Percentiles rank a stretch among this genome's conserved stretches.
Evolutionary conservation across 768 basidiomycete species (phyloP).

Genomic region (Bullera alba): DNA sequence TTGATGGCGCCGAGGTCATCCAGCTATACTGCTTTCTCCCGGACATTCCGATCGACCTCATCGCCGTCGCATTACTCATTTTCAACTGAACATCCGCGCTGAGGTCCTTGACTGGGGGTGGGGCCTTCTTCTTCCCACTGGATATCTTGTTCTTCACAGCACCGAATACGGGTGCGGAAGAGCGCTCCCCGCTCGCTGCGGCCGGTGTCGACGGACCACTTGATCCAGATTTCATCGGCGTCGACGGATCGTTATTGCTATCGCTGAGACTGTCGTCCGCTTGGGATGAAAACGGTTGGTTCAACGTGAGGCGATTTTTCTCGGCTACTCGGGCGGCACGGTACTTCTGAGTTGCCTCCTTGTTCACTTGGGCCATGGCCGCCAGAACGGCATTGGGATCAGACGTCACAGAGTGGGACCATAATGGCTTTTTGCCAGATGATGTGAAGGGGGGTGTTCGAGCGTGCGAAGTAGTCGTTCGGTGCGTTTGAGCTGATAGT

Average conservation of each 20-base stretch:
- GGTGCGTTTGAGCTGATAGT: constrained; percentile 28
- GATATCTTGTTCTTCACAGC: constrained; percentile 15
- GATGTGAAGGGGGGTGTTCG: constrained; percentile 9
- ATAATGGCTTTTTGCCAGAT: constrained; percentile 14
- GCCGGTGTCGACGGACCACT: not conserved
- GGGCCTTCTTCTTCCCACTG: constrained; percentile 12
- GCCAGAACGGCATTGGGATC: constrained; percentile 21
- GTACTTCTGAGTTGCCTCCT: constrained; percentile 23
- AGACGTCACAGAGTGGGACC: constrained; percentile 16
- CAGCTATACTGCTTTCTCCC: constrained; percentile 28
- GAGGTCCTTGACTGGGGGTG: constrained; percentile 21
- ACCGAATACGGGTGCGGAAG: constrained; percentile 21
- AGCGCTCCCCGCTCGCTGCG: not conserved
- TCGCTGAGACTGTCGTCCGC: not conserved
- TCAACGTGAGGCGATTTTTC: constrained; percentile 20
- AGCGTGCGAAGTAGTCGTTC: constrained; percentile 21
- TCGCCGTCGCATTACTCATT: constrained; percentile 33
- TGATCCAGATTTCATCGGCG: constrained; percentile 9
- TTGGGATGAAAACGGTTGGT: constrained; percentile 9
- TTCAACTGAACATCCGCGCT: constrained; percentile 29
- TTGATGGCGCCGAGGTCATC: constrained; percentile 25
- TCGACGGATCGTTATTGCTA: constrained; percentile 10
- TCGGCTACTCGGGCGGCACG: constrained; percentile 23
- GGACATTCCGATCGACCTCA: constrained; percentile 21
- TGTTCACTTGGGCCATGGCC: constrained; percentile 14